Base-by-base conservation (phyloP, 805 yeast species). In the Vanderwaltozyma polyspora region DNA sequence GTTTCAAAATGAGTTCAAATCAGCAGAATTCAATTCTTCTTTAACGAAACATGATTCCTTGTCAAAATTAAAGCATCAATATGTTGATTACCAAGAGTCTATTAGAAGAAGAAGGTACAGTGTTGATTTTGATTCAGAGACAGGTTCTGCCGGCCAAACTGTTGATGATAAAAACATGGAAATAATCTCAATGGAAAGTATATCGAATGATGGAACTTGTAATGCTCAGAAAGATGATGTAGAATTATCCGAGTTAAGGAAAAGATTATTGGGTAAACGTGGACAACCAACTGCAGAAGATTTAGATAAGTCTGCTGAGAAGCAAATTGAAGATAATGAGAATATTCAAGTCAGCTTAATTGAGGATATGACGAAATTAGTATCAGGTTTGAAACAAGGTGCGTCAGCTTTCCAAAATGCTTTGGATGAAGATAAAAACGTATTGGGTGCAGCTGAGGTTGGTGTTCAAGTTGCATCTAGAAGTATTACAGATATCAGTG, bases 331-430 rank as follows among this genome's bases (percentile, higher is more conserved):
- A 29, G 49, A 50, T 13, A 63, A 63, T 34, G 65, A 63, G 36
- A 48, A 53, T 18, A 37, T 55, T 21, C 70, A 64, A 40, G 57
- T 55, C 32, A 57, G 58, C 24, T 43, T 64, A 12, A 39, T 64
- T 2, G 49, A 57, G 19, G 64, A 61, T 37, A 62, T 64, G 64
- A 47, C 56, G 1, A 59, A 55, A 26, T 49, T 62, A n/a, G 56
- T 63, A 1, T 45, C 50, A 6, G 57, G 59, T 13, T 44, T 64
- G 25, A 63, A 51, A 41, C 57, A 56, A 19, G 67, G 65, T 28
- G 67, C 68, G 0, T 47, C 55, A 25, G 66, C 63, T 3, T 64
- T 64, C 38, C 61, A 60, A 38, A 52, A 50, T 29, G 65, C 63
- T 15, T 39, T 64, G 26, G 54, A 58, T 14, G 59, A 62, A 32